Percentiles rank a stretch among this genome's conserved stretches.
Conservation (phyloP, 2,329 filamentous ascomycete genomes). For the Calonectria leucothoes region DNA sequence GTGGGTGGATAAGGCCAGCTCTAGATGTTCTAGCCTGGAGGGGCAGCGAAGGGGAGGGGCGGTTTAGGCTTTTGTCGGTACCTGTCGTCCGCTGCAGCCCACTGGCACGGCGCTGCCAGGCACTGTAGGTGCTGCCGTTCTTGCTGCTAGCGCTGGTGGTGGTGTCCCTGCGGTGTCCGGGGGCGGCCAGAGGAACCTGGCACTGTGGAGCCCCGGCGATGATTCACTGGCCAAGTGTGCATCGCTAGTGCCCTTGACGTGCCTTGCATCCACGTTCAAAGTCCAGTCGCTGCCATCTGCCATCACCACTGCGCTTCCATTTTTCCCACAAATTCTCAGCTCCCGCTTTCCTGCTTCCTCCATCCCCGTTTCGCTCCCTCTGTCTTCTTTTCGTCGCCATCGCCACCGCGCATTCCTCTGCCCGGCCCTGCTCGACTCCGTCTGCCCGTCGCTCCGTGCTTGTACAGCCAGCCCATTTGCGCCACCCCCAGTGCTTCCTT, state of each 20-base stretch:
- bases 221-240: conserved; percentile 11
- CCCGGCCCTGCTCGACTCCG: background rate
- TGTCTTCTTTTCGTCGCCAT: background rate
- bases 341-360: background rate
- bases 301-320: conserved; percentile 9
- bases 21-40: background rate
- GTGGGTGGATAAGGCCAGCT: background rate
- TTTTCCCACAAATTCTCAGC: background rate
- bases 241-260: conserved; percentile 14
- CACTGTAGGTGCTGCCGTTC: background rate
- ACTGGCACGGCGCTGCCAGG: conserved; percentile 5
- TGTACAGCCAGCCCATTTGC: background rate
- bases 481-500: background rate
- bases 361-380: background rate
- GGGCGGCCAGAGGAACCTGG: conserved; percentile 5
- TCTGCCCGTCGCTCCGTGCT: background rate
- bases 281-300: conserved; percentile 1
- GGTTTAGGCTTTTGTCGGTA: conserved; percentile 1
- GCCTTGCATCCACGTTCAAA: conserved; percentile 16
- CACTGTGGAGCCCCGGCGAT: conserved; percentile 8
- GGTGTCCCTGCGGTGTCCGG: background rate
- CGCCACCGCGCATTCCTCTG: background rate
- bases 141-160: background rate
- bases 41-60: background rate
- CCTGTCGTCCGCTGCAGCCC: conserved; percentile 6